Evolutionary conservation across 345 rosid genomes (phyloP).

Genomic region (Adansonia digitata): DNA sequence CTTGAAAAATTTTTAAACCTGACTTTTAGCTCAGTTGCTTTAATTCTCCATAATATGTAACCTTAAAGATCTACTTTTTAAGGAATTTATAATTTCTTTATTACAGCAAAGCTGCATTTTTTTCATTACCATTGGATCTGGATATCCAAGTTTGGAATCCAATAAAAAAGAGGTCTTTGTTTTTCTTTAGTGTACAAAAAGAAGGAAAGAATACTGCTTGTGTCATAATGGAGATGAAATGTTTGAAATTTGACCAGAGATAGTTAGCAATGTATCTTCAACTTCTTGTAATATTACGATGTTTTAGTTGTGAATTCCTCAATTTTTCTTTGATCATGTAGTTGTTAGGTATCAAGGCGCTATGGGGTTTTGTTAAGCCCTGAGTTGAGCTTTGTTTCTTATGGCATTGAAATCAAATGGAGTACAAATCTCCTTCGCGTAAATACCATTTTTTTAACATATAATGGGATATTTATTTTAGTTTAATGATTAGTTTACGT

Average conservation of each 20-base stretch:
- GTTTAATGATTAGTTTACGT: background rate
- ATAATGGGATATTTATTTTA: background rate
- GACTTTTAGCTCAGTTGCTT: background rate
- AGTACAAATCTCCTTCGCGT: background rate
- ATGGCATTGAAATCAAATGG: background rate
- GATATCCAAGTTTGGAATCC: background rate
- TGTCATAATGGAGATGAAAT: background rate
- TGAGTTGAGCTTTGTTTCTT: background rate
- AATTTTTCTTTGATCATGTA: background rate
- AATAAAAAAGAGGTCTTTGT: background rate
- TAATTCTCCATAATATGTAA: background rate
- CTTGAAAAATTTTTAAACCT: background rate
- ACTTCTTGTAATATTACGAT: background rate
- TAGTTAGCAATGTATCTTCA: background rate
- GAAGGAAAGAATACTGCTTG: background rate
- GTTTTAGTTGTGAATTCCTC: background rate
- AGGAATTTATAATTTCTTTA: background rate
- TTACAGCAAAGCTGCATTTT: background rate
- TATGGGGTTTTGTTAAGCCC: background rate
- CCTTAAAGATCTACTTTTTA: background rate
- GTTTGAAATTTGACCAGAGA: background rate
- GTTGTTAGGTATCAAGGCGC: background rate
- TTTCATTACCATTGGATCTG: background rate
- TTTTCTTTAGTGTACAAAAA: background rate
- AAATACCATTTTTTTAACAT: background rate